phyloP scores from a whole-genome alignment of 139 green algal genomes.

The Bryopsis sp. region DNA sequence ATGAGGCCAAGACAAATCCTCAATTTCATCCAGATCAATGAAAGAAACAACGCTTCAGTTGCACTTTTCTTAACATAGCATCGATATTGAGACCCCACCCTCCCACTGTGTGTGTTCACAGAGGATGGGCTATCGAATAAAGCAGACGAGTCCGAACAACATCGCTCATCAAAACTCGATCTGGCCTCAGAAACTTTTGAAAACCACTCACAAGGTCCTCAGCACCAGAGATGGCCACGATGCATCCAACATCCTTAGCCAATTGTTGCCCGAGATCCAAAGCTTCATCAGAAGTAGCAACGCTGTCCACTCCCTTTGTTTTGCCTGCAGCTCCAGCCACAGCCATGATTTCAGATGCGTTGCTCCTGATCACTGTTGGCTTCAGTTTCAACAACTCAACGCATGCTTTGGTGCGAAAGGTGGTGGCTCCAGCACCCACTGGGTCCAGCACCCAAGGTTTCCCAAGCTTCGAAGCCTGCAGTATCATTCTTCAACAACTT shows the following conservation, averaged over 20 bases:
- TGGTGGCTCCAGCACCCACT: slow-evolving; percentile 65
- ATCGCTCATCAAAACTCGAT: no score
- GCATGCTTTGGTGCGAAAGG: slow-evolving; percentile 45
- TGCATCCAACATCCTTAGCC: slow-evolving; percentile 33
- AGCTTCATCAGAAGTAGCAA: slow-evolving; percentile 40
- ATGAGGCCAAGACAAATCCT: no score
- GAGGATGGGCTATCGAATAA: no score
- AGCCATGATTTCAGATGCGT: slow-evolving; percentile 65
- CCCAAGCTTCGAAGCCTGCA: slow-evolving; percentile 30
- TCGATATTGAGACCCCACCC: no score
- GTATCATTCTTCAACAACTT: slow-evolving; percentile 9
- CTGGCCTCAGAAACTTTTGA: slow-evolving; percentile 6
- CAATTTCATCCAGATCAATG: neutral
- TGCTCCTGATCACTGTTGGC: slow-evolving; percentile 64
- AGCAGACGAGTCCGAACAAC: no score
- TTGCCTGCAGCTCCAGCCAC: slow-evolving; percentile 39
- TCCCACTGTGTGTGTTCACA: no score
- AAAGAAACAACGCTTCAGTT: neutral
- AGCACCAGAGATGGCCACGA: slow-evolving; percentile 61
- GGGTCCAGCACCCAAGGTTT: slow-evolving; percentile 80
- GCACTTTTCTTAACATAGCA: no score
- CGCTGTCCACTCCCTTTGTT: slow-evolving; percentile 58
- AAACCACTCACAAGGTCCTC: slow-evolving; percentile 43
- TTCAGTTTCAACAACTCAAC: slow-evolving; percentile 38
- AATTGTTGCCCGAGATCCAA: slow-evolving; percentile 37